A percentile compares a stretch with the other conserved stretches of the same genome.
phyloP scores from a whole-genome alignment of 2,329 filamentous ascomycete genomes.

The Cladophialophora immunda region DNA sequence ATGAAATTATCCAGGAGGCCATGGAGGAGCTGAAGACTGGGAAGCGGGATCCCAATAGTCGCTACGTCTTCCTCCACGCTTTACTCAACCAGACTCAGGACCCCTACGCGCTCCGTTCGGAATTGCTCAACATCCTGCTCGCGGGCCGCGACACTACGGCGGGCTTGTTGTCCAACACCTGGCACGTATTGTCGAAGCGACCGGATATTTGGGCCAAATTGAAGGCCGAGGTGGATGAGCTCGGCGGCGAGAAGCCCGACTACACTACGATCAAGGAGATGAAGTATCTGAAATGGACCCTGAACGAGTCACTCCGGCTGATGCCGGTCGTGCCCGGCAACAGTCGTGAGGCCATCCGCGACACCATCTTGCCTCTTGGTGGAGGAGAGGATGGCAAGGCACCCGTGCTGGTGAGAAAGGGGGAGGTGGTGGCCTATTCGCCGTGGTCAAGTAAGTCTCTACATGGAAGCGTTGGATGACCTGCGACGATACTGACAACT shows the following conservation, averaged over 20 bases:
- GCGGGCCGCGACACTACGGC: conserved; percentile 52
- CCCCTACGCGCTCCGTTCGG: conserved; percentile 34
- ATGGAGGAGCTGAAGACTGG: conserved; percentile 25
- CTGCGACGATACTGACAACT: background rate
- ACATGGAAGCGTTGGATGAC: background rate
- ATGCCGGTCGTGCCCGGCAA: conserved; percentile 53
- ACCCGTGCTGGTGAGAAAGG: conserved; percentile 59
- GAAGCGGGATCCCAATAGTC: conserved; percentile 62
- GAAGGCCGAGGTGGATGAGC: conserved; percentile 45
- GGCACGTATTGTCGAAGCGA: conserved; percentile 45
- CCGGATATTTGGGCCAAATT: conserved; percentile 54
- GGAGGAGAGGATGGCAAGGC: conserved; percentile 57
- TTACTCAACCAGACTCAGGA: conserved; percentile 39
- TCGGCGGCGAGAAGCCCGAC: conserved; percentile 35
- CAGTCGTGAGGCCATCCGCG: conserved; percentile 50
- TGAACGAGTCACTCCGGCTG: conserved; percentile 53
- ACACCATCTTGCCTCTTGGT: conserved; percentile 58
- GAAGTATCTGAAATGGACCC: conserved; percentile 42
- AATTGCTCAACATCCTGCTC: conserved; percentile 49
- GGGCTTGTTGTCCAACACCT: conserved; percentile 46
- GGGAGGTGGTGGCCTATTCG: conserved; percentile 54
- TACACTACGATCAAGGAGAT: conserved; percentile 40
- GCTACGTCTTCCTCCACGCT: conserved; percentile 40
- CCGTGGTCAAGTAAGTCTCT: conserved; percentile 47
- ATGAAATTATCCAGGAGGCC: conserved; percentile 37